A percentile compares a stretch with the other conserved stretches of the same genome.
Evolutionary conservation across 2,329 filamentous ascomycete species (phyloP).

Genomic region (Apiospora koreana): DNA sequence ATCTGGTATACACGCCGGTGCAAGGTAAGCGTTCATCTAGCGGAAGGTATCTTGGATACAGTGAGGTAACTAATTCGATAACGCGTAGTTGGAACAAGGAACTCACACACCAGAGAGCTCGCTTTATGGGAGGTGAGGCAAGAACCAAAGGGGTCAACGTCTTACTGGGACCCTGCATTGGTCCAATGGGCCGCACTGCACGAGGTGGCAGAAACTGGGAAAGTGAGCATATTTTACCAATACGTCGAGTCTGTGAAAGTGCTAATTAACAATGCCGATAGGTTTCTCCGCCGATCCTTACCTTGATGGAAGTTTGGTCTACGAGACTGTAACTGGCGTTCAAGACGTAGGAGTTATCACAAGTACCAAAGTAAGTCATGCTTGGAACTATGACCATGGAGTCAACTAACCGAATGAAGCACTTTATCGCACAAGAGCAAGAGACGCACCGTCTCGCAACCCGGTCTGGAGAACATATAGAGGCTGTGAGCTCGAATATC

Average conservation of each 20-base stretch:
- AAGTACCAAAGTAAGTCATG: slow-evolving; percentile 18
- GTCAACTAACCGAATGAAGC: slow-evolving; percentile 61
- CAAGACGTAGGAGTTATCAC: slow-evolving; percentile 34
- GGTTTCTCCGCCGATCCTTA: slow-evolving; percentile 53
- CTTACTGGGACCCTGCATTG: slow-evolving; percentile 66
- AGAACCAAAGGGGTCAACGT: slow-evolving; percentile 67
- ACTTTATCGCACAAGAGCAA: slow-evolving; percentile 68
- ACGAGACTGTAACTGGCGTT: slow-evolving; percentile 48
- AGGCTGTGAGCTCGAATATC: slow-evolving; percentile 49
- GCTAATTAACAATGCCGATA: background rate
- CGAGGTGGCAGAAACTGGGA: slow-evolving; percentile 57
- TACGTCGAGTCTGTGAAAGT: background rate
- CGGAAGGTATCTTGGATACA: background rate
- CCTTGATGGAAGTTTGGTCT: slow-evolving; percentile 50
- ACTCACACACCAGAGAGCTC: slow-evolving; percentile 61
- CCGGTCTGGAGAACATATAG: slow-evolving; percentile 49
- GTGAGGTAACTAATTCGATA: background rate
- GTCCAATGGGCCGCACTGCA: slow-evolving; percentile 52
- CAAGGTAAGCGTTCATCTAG: slow-evolving; percentile 26
- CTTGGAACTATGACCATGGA: background rate
- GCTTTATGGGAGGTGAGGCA: slow-evolving; percentile 67
- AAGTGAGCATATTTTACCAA: slow-evolving; percentile 11
- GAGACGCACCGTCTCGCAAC: slow-evolving; percentile 62
- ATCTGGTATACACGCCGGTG: slow-evolving; percentile 61
- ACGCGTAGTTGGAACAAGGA: slow-evolving; percentile 60